Percentiles rank a stretch among this genome's conserved stretches.
Conservation (phyloP, 129 eudicot species). For the Saposhnikovia divaricata region DNA sequence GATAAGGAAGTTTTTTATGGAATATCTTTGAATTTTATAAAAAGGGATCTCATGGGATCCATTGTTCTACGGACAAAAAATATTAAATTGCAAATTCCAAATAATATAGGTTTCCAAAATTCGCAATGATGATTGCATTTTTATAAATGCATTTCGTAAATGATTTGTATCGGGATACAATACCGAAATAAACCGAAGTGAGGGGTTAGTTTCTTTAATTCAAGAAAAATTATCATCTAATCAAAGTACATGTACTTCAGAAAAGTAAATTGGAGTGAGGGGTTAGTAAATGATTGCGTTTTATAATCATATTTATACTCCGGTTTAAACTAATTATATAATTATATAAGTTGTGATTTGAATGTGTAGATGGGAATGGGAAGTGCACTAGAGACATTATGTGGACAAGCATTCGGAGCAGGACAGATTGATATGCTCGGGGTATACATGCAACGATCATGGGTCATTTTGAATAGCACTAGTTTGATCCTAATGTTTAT, state of each 20-base stretch:
- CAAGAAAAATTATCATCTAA: no score
- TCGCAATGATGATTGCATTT: background rate
- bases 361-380: constrained; percentile 44
- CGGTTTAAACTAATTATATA: background rate
- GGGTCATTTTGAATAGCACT: constrained; percentile 35
- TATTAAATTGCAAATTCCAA: background rate
- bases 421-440: constrained; percentile 45
- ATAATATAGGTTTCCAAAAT: background rate
- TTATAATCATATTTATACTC: background rate
- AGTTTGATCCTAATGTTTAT: constrained; percentile 20
- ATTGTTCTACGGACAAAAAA: background rate
- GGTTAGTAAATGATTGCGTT: no score
- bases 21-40: no score
- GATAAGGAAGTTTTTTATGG: background rate
- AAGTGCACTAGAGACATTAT: constrained; percentile 53
- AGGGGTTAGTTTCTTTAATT: no score
- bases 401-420: constrained; percentile 64
- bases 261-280: no score
- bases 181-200: no score
- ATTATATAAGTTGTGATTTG: background rate
- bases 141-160: no score
- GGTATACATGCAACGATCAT: constrained; percentile 46
- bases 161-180: no score
- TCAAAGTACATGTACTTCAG: no score
- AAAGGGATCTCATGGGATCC: background rate